Percentiles rank a stretch among this genome's conserved stretches.
Evolutionary conservation across 768 basidiomycete genomes (phyloP).

Genomic region (Calocybe indica): DNA sequence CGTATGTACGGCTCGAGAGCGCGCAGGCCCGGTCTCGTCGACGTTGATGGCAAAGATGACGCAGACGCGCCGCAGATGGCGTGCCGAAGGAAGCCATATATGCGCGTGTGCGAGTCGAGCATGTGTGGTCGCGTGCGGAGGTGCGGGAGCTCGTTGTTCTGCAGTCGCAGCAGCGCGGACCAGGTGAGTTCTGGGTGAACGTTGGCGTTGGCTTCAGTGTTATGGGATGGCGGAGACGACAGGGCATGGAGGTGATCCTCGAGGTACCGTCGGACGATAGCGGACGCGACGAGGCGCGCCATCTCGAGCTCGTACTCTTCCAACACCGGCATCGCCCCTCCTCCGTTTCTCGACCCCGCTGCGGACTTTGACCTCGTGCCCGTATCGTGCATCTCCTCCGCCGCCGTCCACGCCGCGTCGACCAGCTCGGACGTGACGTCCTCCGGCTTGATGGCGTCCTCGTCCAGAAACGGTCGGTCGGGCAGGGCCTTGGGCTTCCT

Average conservation of each 20-base stretch:
- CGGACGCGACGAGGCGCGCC: slow-evolving; percentile 49
- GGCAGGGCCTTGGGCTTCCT: slow-evolving; percentile 18
- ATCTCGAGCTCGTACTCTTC: slow-evolving; percentile 53
- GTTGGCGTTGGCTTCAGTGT: neutral
- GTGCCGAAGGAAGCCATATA: slow-evolving; percentile 45
- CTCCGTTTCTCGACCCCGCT: neutral
- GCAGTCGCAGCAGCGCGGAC: slow-evolving; percentile 46
- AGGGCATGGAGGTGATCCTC: slow-evolving; percentile 20
- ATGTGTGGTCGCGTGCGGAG: slow-evolving; percentile 41
- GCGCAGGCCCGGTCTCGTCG: slow-evolving; percentile 20
- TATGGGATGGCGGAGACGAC: neutral
- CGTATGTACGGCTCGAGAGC: slow-evolving; percentile 26
- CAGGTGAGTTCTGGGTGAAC: slow-evolving; percentile 21
- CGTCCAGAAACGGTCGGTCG: slow-evolving; percentile 14
- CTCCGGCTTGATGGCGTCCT: slow-evolving; percentile 9
- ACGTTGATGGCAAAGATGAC: too few species aligned
- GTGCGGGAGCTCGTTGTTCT: slow-evolving; percentile 50
- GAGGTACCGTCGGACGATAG: slow-evolving; percentile 37
- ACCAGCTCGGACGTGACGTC: slow-evolving; percentile 33
- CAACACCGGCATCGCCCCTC: slow-evolving; percentile 21
- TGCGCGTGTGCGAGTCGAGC: slow-evolving; percentile 44
- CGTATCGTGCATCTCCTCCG: slow-evolving; percentile 22
- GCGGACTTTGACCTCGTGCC: too few species aligned
- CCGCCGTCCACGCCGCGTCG: slow-evolving; percentile 40
- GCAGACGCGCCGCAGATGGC: too few species aligned